Conservation (phyloP, 1,284 basidiomycete genomes). For the Sanguinoderma infundibulare region DNA sequence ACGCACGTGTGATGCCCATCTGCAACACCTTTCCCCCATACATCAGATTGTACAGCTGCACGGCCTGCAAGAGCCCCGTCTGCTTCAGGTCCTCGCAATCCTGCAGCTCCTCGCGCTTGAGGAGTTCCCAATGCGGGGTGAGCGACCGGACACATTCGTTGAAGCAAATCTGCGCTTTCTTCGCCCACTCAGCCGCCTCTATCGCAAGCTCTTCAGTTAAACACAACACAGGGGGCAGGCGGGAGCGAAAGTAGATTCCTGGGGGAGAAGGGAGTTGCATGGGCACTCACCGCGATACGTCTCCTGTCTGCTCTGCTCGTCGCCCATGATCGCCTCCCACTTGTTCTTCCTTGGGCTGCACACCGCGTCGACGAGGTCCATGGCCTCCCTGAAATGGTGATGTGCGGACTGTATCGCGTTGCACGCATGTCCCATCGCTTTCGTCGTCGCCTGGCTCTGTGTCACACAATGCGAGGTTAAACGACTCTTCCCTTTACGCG, state of each 20-base stretch:
- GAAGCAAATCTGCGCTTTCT: conserved; percentile 31
- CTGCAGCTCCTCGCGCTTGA: conserved; percentile 23
- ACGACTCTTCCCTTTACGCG: not conserved
- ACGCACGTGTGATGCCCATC: conserved; percentile 32
- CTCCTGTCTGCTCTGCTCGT: conserved; percentile 31
- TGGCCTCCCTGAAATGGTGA: conserved; percentile 28
- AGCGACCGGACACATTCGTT: conserved; percentile 27
- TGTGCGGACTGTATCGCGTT: conserved; percentile 29
- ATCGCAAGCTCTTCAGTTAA: not conserved
- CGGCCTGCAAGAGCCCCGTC: conserved; percentile 28
- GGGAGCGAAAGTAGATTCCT: not conserved
- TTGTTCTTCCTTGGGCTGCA: conserved; percentile 29
- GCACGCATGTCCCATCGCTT: conserved; percentile 23
- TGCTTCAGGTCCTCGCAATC: conserved; percentile 23
- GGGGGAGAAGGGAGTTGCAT: not conserved
- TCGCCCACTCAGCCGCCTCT: conserved; percentile 30
- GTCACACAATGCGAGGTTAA: not conserved
- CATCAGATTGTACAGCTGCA: conserved; percentile 31
- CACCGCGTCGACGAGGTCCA: conserved; percentile 29
- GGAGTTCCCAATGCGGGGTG: conserved; percentile 24
- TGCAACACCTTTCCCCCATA: conserved; percentile 29
- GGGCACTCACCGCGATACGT: conserved; percentile 26
- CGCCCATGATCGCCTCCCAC: conserved; percentile 28
- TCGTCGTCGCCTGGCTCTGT: conserved; percentile 24
- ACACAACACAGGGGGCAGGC: not conserved